Evolutionary conservation across 176 grass and related monocot genomes (phyloP).

Genomic region (Zea mays): Zm-B73-REFERENCE-NAM-5.0 NC_050097.1:199211501-199212000

Average conservation of each 20-base stretch:
- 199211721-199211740: background rate
- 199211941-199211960: background rate
- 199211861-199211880: background rate
- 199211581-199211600: background rate
- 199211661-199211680: background rate
- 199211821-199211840: background rate
- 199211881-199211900: background rate
- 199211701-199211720: background rate
- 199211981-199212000: background rate
- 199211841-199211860: background rate
- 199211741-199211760: background rate
- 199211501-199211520: background rate
- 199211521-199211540: background rate
- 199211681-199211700: background rate
- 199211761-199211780: background rate
- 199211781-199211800: background rate
- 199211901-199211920: background rate
- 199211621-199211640: background rate
- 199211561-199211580: background rate
- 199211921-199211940: background rate
- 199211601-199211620: constrained; percentile 14
- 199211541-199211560: background rate
- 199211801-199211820: background rate
- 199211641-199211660: background rate
- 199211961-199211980: background rate